Base-by-base conservation (phyloP, 768 basidiomycete genomes). In the Mycena haematopus region DNA sequence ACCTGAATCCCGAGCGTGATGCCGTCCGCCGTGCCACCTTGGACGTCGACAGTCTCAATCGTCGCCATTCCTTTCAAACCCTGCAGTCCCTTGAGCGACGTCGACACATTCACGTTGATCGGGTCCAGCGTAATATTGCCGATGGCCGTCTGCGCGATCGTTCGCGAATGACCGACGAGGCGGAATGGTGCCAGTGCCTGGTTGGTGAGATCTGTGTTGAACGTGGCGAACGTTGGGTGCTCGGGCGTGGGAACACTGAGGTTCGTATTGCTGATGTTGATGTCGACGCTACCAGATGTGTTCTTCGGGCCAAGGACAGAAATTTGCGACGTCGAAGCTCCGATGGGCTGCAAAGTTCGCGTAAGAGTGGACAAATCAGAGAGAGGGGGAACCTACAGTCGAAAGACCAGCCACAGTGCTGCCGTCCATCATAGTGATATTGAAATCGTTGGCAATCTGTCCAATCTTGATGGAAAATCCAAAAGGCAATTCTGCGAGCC, bases 81-180 rank as follows among this genome's bases (percentile, higher is more conserved):
- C 68, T 80, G 80, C 14, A 92, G 72, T 33, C 90, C 90, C 22
- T 78, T 74, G 51, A 92, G 73, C 17, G 76, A 78, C 6, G 87
- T 86, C 8, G 87, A 78, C 3, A 91, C 89, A 65, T 90, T 85
- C 71, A 92, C 88, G 59, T 84, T 84, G 72, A 92, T 91, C 6
- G 87, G 82, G 70, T 89, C 82, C 9, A 92, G 79, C n/a, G 83
- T 86, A 59, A 92, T 84, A 66, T 83, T 78, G 40, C 90, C 90
- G 56, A 90, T 78, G 69, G 82, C 84, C 69, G 81, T 80, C 64
- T 80, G 86, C 22, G 89, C 85, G 10, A 88, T 73, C 4, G 90
- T 84, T 21, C 78, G 77, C 56, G 89, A 85, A 63, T 81, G 77
- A 35, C 89, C 89, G 47, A 85, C 75, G 38, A 91, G 79, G 42